Base-by-base conservation (phyloP, 2,329 filamentous ascomycete genomes). In the Fusarium veterinarium region DNA sequence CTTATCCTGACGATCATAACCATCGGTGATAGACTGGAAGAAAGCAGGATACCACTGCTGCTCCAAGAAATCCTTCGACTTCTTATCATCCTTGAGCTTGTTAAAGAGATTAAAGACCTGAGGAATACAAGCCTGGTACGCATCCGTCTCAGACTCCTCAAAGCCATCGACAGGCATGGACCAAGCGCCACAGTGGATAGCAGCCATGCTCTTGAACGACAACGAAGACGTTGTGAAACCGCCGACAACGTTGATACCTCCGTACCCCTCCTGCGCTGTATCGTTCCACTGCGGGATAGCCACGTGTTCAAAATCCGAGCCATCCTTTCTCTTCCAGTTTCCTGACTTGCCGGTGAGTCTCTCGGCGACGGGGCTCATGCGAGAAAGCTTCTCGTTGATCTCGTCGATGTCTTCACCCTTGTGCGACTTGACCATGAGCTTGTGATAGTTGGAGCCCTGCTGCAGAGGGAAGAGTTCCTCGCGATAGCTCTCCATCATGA, bases 391-490 rank as follows among this genome's bases (percentile, higher is more conserved):
- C 37, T 74, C 60, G 25, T 79, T 75, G 4, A 83, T 75, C 5
- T 73, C 57, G 10, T 74, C 71, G 7, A 44, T 55, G 16, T 72
- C 69, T 13, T 81, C 74, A 7, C 63, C 62, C 25, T 78, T 75
- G 42, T 79, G 77, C 2, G 82, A 82, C 16, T 79, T 67, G 14
- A 76, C 61, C 6, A 83, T 77, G 2, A 80, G 79, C 7, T 81
- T 77, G 66, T 80, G 81, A 23, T 85, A 81, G 31, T 81, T 75
- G 7, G 81, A 84, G 6, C 79, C 79, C 61, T 82, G 81, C 40
- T 84, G 83, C 28, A 86, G 71, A 7, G 84, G 84, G 64, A 86
- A 86, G 1, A 86, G 80, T 49, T 86, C 84, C 20, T 82, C 81
- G 8, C 84, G 80, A 4, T 83, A 84, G 48, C 84, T 85, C 69